phyloP scores from a whole-genome alignment of 163 green algal species.

The Chlamydomonas reinhardtii region DNA sequence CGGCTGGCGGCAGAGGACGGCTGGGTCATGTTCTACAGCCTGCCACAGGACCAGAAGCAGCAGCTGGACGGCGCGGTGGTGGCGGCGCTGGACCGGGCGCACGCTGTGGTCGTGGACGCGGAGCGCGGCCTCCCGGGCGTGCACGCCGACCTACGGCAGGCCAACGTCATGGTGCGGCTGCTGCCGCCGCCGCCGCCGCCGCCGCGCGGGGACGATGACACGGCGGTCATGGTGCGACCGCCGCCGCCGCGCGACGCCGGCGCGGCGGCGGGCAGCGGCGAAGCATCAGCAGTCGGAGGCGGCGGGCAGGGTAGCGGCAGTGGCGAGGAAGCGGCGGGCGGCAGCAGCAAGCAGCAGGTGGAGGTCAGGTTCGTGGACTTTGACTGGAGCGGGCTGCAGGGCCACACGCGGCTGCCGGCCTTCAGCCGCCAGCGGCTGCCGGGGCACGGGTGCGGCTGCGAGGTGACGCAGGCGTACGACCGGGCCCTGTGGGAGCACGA shows the following conservation, averaged over 20 bases:
- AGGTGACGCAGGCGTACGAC: slow-evolving; percentile 4
- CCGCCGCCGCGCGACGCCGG: too few species aligned
- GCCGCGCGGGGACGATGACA: too few species aligned
- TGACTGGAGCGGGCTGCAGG: slow-evolving; percentile 4
- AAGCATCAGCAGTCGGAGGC: too few species aligned
- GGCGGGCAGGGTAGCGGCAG: too few species aligned
- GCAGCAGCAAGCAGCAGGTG: neutral
- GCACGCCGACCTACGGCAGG: neutral
- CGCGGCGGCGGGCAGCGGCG: too few species aligned
- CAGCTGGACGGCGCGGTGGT: neutral
- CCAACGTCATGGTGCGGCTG: too few species aligned
- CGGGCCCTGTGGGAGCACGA: neutral
- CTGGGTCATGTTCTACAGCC: neutral
- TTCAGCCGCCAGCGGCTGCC: neutral
- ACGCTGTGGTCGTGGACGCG: neutral
- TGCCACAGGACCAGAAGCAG: neutral
- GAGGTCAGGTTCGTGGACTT: slow-evolving; percentile 6
- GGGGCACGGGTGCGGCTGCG: neutral
- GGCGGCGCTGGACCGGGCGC: neutral
- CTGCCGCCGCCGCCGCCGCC: too few species aligned
- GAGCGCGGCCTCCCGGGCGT: neutral
- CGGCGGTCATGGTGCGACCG: too few species aligned
- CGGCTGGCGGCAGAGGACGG: neutral
- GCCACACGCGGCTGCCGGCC: neutral
- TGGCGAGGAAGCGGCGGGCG: neutral